Conservation (phyloP, 768 basidiomycete genomes). For the Nidula microcarpa region DNA sequence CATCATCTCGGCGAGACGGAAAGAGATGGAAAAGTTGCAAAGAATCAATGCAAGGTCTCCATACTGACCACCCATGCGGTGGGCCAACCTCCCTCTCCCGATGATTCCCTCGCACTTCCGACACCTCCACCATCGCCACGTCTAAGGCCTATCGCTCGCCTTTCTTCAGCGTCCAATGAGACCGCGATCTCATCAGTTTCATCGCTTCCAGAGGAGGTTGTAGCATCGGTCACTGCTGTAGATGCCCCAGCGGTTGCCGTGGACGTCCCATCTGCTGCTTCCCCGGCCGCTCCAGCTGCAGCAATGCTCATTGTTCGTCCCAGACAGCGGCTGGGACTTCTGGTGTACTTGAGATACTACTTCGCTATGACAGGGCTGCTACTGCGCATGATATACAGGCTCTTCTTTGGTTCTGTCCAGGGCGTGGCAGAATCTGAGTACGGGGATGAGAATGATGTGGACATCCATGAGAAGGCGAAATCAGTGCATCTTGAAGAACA, state of each 20-base stretch:
- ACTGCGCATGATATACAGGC: neutral
- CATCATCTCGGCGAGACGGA: neutral
- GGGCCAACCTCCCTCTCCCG: slow-evolving; percentile 7
- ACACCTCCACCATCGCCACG: slow-evolving; percentile 36
- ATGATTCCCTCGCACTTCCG: slow-evolving; percentile 13
- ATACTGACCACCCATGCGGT: slow-evolving; percentile 25
- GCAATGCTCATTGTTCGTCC: neutral
- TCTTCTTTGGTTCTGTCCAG: slow-evolving; percentile 5
- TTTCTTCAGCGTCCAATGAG: slow-evolving; percentile 1
- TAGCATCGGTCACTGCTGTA: neutral
- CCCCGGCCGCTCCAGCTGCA: neutral
- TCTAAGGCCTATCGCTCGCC: slow-evolving; percentile 15
- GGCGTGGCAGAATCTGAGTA: neutral
- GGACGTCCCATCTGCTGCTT: neutral
- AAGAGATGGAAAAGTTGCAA: neutral
- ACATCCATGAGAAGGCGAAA: no score
- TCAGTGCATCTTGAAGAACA: no score
- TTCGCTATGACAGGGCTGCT: neutral
- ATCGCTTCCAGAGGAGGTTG: slow-evolving; percentile 8
- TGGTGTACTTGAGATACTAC: neutral
- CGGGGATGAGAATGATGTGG: neutral
- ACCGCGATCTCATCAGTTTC: slow-evolving; percentile 8
- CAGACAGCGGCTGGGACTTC: neutral
- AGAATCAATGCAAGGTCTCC: slow-evolving; percentile 23
- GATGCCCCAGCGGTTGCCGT: no score